Evolutionary conservation across 1,284 basidiomycete species (phyloP), one percentile per base, ranked within the genome.

Genomic region (Sphaerobolus stellatus): DNA sequence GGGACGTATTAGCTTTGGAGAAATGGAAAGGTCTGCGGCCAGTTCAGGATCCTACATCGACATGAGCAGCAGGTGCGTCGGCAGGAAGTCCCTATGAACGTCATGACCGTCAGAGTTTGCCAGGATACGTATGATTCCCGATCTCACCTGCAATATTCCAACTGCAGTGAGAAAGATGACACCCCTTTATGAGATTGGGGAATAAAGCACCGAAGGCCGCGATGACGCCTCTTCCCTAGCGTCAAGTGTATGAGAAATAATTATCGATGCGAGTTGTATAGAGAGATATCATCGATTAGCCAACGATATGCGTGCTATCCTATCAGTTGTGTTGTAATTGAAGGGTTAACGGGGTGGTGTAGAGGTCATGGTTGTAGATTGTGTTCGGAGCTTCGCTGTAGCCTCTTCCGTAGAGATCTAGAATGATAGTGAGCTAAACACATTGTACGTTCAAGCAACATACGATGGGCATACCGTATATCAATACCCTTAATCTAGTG

Each of bases 321-420:
- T 88, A 91, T 49, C 75, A 76, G 45, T 90, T 68, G 59, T 88
- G 81, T 61, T 91, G 89, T 77, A 91, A 81, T 51, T 91, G 77
- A 2, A 90, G 75, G 0, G 88, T 88, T n/a, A 91, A 83, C 62
- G 91, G 88, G 0, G 82, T 84, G 0, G 82, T 82, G 67, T 87
- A 86, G 5, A 91, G 72, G 3, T 73, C 68, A 2, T 77, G 71
- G 59, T 86, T 78, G 65, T 91, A 89, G 2, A 76, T 78, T 5
- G 77, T 79, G 29, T 81, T 76, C 0, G 86, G 88, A 1, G 87
- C 87, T 59, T 89, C 88, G 1, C 86, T 87, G 67, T 90, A 91
- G 8, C 89, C 89, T 31, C 88, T 78, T 14, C 88, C 89, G 57
- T 89, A 90, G 14, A 91, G 73, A 70, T 91, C 88, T 89, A 59